Conservation (phyloP, 345 rosid genomes). For the Mallotus nudiflorus region DNA sequence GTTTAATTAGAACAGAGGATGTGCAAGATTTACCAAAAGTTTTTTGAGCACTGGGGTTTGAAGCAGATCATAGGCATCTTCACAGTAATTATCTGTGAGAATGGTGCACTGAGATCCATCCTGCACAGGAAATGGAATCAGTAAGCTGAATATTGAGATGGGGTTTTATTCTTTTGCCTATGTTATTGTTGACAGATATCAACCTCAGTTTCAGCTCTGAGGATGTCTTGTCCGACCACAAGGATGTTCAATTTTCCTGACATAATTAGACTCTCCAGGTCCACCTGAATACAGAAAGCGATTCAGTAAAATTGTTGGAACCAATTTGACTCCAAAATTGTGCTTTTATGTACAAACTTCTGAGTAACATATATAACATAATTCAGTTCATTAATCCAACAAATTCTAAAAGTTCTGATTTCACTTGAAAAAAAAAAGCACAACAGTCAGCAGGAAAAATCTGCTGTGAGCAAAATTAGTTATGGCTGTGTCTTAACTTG, state of each 20-base stretch:
- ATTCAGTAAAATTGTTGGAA: not conserved
- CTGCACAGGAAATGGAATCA: not conserved
- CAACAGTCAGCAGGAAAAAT: not conserved
- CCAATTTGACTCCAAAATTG: no score
- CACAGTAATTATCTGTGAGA: conserved; percentile 69
- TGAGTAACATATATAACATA: no score
- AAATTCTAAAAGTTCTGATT: no score
- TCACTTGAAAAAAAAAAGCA: no score
- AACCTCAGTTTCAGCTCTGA: conserved; percentile 47
- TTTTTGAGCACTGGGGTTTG: conserved; percentile 46
- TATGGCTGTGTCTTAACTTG: no score
- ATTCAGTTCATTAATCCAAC: no score
- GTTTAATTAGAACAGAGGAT: no score
- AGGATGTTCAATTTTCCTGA: conserved; percentile 45
- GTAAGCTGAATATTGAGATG: not conserved
- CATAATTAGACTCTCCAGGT: conserved; percentile 63
- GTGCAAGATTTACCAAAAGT: conserved; percentile 40
- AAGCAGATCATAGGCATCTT: conserved; percentile 67
- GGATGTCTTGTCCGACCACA: conserved; percentile 61
- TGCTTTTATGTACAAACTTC: no score
- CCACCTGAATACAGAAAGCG: conserved; percentile 40
- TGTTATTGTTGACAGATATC: not conserved
- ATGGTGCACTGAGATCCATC: conserved; percentile 50
- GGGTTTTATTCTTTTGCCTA: not conserved
- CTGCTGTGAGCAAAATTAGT: no score